These are phyloP conservation scores for Chamaenerion angustifolium DNA, from an alignment of 345 rosid genomes.

Conservation along the genomic window DNA sequence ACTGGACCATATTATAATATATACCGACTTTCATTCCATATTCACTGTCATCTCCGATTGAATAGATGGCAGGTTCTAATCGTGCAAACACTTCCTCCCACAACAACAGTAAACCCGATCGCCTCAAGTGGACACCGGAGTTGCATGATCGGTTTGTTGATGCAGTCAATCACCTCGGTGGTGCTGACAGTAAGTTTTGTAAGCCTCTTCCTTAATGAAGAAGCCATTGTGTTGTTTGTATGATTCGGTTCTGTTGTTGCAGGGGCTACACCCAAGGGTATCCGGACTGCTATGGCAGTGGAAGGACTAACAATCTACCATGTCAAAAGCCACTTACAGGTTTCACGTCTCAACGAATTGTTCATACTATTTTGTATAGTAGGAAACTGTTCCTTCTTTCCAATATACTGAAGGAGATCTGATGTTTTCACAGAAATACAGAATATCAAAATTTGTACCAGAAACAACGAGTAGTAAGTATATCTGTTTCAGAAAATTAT, in stretches of 20 bases:
- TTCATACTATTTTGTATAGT: too few species aligned
- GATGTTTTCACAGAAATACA: slow-evolving; percentile 36
- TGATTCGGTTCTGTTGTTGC: background rate
- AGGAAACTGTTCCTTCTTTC: too few species aligned
- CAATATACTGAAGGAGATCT: too few species aligned
- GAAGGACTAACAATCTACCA: slow-evolving; percentile 46
- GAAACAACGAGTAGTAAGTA: slow-evolving; percentile 36
- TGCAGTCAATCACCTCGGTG: slow-evolving; percentile 12
- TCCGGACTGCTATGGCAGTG: slow-evolving; percentile 38
- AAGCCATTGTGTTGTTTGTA: background rate
- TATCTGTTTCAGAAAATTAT: background rate
- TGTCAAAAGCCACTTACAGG: slow-evolving; percentile 73
- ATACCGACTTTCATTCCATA: too few species aligned
- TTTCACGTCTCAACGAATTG: slow-evolving; percentile 29
- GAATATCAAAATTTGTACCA: slow-evolving; percentile 40
- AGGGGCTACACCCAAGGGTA: slow-evolving; percentile 64
- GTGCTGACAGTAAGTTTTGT: slow-evolving; percentile 11
- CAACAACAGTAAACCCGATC: too few species aligned
- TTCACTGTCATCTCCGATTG: too few species aligned
- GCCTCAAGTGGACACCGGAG: slow-evolving; percentile 11
- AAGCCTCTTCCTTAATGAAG: background rate
- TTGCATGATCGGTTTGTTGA: slow-evolving; percentile 11
- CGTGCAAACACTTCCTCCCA: too few species aligned
- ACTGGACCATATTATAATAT: too few species aligned
- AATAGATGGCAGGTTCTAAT: too few species aligned